Evolutionary conservation across 1,139 yeast species (phyloP).

Genomic region (Schizosaccharomyces versatilis): DNA sequence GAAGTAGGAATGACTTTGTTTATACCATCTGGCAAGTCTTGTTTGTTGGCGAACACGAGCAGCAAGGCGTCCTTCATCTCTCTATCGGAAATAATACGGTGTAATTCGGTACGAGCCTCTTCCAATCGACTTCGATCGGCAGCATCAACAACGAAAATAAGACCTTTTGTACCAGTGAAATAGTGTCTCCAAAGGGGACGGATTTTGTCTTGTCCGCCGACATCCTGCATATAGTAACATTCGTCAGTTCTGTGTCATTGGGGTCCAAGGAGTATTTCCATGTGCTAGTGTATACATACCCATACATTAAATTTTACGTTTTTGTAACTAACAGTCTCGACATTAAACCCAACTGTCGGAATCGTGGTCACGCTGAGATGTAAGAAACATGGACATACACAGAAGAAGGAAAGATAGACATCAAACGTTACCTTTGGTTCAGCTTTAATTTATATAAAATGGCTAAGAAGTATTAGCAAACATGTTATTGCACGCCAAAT

Average conservation of each 20-base stretch:
- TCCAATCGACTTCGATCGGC: constrained; percentile 49
- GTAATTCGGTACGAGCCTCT: constrained; percentile 59
- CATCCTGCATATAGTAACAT: constrained; percentile 66
- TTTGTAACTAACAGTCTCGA: constrained; percentile 73
- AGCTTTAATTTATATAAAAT: constrained; percentile 50
- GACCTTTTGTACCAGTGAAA: constrained; percentile 83
- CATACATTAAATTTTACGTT: constrained; percentile 80
- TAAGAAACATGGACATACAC: neutral
- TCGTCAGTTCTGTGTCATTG: constrained; percentile 61
- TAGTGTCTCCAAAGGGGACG: constrained; percentile 90
- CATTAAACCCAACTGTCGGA: constrained; percentile 88
- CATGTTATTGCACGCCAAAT: neutral
- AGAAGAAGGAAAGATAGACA: neutral
- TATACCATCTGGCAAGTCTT: constrained; percentile 45
- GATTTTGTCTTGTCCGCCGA: constrained; percentile 84
- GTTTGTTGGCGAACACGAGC: constrained; percentile 77
- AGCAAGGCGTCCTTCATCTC: constrained; percentile 62
- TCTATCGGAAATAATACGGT: constrained; percentile 53
- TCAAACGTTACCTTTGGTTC: constrained; percentile 29
- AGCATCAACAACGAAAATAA: constrained; percentile 76
- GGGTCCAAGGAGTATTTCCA: constrained; percentile 84
- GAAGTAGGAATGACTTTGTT: neutral
- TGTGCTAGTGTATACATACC: constrained; percentile 57
- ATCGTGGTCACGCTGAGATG: constrained; percentile 37
- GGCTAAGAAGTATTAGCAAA: constrained; percentile 16